These are phyloP conservation scores for Dothiorella sarmentorum DNA, from an alignment of 2,329 filamentous ascomycete species.

Conservation along the genomic window DNA sequence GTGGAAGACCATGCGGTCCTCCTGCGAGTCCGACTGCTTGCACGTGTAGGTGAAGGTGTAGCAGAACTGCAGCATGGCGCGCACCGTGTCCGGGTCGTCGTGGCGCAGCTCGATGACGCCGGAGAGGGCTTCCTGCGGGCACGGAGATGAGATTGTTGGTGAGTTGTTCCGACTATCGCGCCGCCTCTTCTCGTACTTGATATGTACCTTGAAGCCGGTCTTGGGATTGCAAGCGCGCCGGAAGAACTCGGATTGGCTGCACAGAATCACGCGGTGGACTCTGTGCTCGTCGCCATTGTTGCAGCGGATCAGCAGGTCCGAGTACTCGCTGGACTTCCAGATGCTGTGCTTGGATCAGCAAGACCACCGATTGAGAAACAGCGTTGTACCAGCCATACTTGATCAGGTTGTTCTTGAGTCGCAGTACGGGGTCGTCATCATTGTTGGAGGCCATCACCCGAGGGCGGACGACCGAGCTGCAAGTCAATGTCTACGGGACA, in stretches of 20 bases:
- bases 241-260: conserved; percentile 12
- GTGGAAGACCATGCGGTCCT: conserved; percentile 14
- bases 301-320: conserved; percentile 9
- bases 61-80: conserved; percentile 12
- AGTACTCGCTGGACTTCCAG: conserved; percentile 14
- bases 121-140: conserved; percentile 7
- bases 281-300: conserved; percentile 15
- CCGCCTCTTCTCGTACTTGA: neutral
- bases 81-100: conserved; percentile 6
- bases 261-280: conserved; percentile 11
- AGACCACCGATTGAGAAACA: neutral
- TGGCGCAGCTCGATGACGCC: conserved; percentile 12
- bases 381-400: neutral
- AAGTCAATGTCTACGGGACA: neutral
- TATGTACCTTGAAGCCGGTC: conserved; percentile 15
- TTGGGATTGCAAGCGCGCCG: conserved; percentile 3
- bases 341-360: neutral
- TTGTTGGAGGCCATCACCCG: conserved; percentile 8
- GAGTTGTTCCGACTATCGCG: neutral
- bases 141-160: neutral
- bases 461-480: neutral
- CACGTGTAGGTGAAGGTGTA: conserved; percentile 11
- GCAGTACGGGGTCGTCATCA: conserved; percentile 6
- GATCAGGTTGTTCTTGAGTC: conserved; percentile 12
- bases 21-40: neutral